Percentiles rank a stretch among this genome's conserved stretches.
These are phyloP conservation scores for Xylaria scruposa DNA, from an alignment of 495 filamentous ascomycete species.

Conservation along the genomic window DNA sequence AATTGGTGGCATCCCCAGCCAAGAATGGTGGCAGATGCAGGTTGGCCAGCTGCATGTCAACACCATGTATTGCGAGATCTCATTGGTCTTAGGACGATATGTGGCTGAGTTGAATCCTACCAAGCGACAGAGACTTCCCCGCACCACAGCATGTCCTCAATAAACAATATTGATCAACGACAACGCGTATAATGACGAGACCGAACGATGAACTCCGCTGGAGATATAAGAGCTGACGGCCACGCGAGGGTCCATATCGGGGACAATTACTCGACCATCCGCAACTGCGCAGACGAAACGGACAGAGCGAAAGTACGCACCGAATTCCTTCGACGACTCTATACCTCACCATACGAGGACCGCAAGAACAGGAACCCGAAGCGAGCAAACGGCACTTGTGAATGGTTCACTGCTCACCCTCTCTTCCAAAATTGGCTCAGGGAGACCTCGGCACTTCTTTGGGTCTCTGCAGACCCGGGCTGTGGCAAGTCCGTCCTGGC, in stretches of 20 bases:
- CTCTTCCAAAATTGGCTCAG: neutral
- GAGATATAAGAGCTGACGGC: neutral
- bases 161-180: neutral
- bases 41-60: too few relatives aligned
- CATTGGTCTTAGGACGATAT: neutral
- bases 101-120: neutral
- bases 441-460: neutral
- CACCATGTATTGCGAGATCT: neutral
- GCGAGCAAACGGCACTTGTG: neutral
- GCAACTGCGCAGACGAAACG: neutral
- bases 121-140: neutral
- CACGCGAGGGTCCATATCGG: neutral
- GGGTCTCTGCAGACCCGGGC: neutral
- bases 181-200: neutral
- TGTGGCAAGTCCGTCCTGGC: neutral
- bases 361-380: neutral
- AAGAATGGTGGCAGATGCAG: too few relatives aligned
- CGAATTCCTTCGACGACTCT: neutral
- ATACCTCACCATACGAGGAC: neutral
- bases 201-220: neutral
- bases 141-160: neutral
- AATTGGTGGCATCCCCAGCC: too few relatives aligned
- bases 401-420: neutral
- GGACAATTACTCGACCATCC: neutral
- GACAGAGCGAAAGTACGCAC: neutral